A percentile compares a stretch with the other conserved stretches of the same genome.
These are phyloP conservation scores for Sugiyamaella floridensis DNA, from an alignment of 805 yeast species.

Conservation along the genomic window DNA sequence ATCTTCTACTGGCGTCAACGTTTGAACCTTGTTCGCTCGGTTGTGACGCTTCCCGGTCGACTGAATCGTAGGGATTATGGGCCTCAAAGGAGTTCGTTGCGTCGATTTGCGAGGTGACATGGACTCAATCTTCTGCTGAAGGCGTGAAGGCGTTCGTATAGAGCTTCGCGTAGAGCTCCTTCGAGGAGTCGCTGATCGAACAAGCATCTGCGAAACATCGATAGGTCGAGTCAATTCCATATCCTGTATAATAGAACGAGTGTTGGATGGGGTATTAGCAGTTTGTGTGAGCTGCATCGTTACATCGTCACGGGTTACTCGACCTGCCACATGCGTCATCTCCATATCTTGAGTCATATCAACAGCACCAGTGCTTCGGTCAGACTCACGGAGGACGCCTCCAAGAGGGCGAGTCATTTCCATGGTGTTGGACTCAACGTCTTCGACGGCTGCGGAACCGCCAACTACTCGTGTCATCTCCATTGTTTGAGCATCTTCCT, in stretches of 20 bases:
- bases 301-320: neutral
- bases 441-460: neutral
- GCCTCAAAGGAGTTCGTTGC: neutral
- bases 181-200: neutral
- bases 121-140: slow-evolving; percentile 4
- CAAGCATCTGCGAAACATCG: neutral
- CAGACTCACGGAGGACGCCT: neutral
- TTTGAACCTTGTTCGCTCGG: neutral
- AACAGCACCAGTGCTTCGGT: neutral
- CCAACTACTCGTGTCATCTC: slow-evolving; percentile 3
- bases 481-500: neutral
- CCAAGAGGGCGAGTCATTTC: slow-evolving; percentile 13
- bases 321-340: slow-evolving; percentile 5
- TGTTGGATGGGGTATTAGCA: neutral
- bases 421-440: slow-evolving; percentile 14
- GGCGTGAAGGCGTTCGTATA: slow-evolving; percentile 8
- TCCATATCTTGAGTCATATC: slow-evolving; percentile 4
- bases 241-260: neutral
- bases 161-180: neutral
- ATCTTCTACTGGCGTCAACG: neutral
- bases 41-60: neutral
- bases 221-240: neutral
- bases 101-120: slow-evolving; percentile 9
- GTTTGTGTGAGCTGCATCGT: neutral
- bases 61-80: neutral